Evolutionary conservation across 352 stramenopile genomes (phyloP).

Genomic region (Phytopythium oedochilum): DNA sequence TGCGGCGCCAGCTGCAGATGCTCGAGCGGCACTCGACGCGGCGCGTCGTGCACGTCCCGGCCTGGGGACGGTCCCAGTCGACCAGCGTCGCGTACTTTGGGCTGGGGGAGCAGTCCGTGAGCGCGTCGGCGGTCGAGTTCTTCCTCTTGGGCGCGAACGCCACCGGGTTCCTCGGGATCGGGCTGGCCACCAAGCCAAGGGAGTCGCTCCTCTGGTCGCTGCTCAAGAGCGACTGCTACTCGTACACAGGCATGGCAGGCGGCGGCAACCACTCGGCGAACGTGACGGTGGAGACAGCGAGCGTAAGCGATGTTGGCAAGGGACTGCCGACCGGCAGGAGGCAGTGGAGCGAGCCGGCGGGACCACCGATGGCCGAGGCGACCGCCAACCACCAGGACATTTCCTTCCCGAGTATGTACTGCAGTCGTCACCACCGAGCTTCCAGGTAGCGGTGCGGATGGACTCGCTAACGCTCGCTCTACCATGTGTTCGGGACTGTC

Average conservation of each 20-base stretch:
- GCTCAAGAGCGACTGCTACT: slow-evolving; percentile 15
- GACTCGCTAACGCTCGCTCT: neutral
- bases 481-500: too few species aligned
- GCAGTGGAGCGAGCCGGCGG: slow-evolving; percentile 49
- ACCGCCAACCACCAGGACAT: slow-evolving; percentile 34
- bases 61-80: slow-evolving; percentile 14
- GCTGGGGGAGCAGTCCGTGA: slow-evolving; percentile 36
- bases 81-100: slow-evolving; percentile 37
- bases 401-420: slow-evolving; percentile 40
- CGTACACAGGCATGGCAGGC: slow-evolving; percentile 19
- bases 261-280: slow-evolving; percentile 7
- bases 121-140: slow-evolving; percentile 35
- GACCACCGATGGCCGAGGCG: slow-evolving; percentile 21
- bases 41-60: slow-evolving; percentile 20
- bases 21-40: slow-evolving; percentile 16
- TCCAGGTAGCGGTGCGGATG: neutral
- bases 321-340: neutral
- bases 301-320: neutral
- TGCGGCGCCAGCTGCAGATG: slow-evolving; percentile 42
- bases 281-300: slow-evolving; percentile 6
- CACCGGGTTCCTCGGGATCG: slow-evolving; percentile 51
- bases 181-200: slow-evolving; percentile 27
- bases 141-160: slow-evolving; percentile 43
- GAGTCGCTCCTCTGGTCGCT: slow-evolving; percentile 39
- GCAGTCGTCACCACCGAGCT: too few species aligned